Base-by-base conservation (phyloP, 1,284 basidiomycete species). In the Malassezia dermatis region DNA sequence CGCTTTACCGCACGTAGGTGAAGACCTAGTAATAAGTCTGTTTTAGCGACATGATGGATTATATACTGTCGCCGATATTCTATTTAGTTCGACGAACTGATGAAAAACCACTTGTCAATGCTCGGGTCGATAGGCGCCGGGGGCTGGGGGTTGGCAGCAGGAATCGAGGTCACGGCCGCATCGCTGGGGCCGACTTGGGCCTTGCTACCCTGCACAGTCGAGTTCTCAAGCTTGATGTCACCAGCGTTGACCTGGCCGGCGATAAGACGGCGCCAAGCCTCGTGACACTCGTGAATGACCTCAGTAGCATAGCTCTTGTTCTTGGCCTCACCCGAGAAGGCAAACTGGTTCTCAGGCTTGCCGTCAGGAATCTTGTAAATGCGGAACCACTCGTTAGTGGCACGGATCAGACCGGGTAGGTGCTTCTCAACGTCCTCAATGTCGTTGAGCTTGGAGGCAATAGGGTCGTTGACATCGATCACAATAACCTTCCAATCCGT, bases 371-470 rank as follows among this genome's bases (percentile, higher is more conserved):
- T 81, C 58, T 96, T 96, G 86, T 95, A 95, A 79, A 95, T 95
- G 75, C 88, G 86, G 65, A 52, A 63, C 68, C 67, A 72, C 52
- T 96, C 93, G 76, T 94, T 95, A 59, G 91, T 94, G 28, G 90
- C 90, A 60, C 66, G 64, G 59, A 69, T 65, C 68, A 98, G 80
- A 62, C 94, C 94, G 48, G 94, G 94, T 50, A 96, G 84, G 78
- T 98, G 93, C 65, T 91, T 83, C 80, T 98, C 94, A 70, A 99
- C 91, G 75, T 98, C 94, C 79, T 98, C 94, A 62, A 98, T 89
- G 78, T 98, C 94, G 79, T 98, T 98, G 75, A 99, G 82, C 78
- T 93, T 89, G 73, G 86, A 80, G 30, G 94, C 94, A 60, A 98
- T 84, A 46, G 94, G 94, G 77, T 98, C 94, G 73, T 86, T 84